Conservation (phyloP, 768 basidiomycete species). For the Pleurotus pulmonarius region DNA sequence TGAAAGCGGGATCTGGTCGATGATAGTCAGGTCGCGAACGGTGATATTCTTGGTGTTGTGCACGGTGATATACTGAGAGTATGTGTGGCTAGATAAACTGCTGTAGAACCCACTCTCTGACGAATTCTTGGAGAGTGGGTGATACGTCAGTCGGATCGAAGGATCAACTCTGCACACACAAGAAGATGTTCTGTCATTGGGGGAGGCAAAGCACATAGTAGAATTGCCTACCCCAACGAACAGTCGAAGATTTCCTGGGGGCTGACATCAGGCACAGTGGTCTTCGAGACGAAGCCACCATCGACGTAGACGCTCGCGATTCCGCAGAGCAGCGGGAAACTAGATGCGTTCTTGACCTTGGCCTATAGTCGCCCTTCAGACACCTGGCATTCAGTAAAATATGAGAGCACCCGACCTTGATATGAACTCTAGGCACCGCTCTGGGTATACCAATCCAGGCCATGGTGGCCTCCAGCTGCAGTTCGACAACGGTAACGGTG, state of each 20-base stretch:
- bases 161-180: constrained; percentile 10
- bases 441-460: constrained; percentile 4
- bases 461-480: not conserved
- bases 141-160: constrained; percentile 7
- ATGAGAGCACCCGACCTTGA: constrained; percentile 13
- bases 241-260: constrained; percentile 28
- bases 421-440: constrained; percentile 10
- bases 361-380: constrained; percentile 14
- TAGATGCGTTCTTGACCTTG: constrained; percentile 24
- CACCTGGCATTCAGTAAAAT: not conserved
- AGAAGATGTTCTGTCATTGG: constrained; percentile 30
- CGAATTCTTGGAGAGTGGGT: constrained; percentile 15
- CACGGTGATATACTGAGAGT: constrained; percentile 13
- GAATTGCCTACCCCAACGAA: constrained; percentile 20
- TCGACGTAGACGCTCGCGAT: constrained; percentile 24
- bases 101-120: constrained; percentile 1
- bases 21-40: constrained; percentile 8
- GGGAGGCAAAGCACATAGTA: constrained; percentile 22
- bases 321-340: constrained; percentile 21
- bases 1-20: constrained; percentile 14
- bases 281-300: constrained; percentile 24
- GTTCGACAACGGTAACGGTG: constrained; percentile 24
- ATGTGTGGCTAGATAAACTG: constrained; percentile 1
- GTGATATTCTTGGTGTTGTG: constrained; percentile 13
- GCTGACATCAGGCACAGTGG: constrained; percentile 19